Base-by-base conservation (phyloP, 805 yeast genomes). In the Scheffersomyces spartinae region DNA sequence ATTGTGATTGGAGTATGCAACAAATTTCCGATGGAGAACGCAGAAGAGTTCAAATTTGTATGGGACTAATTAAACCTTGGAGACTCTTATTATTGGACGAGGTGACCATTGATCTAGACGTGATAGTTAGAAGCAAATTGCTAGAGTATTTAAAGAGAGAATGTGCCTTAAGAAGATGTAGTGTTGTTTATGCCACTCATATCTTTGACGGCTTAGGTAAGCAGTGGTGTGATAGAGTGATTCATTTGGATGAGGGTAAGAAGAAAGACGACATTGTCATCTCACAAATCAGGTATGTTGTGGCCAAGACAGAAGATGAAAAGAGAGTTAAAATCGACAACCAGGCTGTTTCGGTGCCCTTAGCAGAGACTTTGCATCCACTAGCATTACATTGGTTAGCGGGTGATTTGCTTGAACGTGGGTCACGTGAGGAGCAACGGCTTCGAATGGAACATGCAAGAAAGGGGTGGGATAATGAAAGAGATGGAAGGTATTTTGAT, bases 61-160 rank as follows among this genome's bases (percentile, higher is more conserved):
- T 91, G 95, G 97, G 97, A 0, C 61, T 91, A 24, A 55, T 88
- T 33, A 75, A 78, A 40, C 96, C 96, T 5, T 91, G 96, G 94
- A 73, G 71, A 33, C 63, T 85, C 12, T 55, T 91, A 17, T 56
- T 91, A n/a, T 59, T 91, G 24, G 98, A 91, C 48, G 98, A 91
- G 49, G 97, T 91, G 19, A 91, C 98, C 0, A 95, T 91, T 15
- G 98, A 91, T 49, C 63, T 91, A 38, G 98, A 91, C 45, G 98
- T 91, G 5, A 63, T 91, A 25, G 97, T 86, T 2, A 65, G 98
- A 39, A 71, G 74, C 17, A 64, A 83, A 28, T 55, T 91, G 25
- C 56, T 91, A 34, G 57, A 64, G 2, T 91, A 82, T 45, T 57
- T 91, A 39, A 66, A 64, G 36, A 43, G 52, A n/a, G 98, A 91